Evolutionary conservation across 176 grass and related monocot species (phyloP).

Genomic region (Ampelocalamus luodianensis): DNA sequence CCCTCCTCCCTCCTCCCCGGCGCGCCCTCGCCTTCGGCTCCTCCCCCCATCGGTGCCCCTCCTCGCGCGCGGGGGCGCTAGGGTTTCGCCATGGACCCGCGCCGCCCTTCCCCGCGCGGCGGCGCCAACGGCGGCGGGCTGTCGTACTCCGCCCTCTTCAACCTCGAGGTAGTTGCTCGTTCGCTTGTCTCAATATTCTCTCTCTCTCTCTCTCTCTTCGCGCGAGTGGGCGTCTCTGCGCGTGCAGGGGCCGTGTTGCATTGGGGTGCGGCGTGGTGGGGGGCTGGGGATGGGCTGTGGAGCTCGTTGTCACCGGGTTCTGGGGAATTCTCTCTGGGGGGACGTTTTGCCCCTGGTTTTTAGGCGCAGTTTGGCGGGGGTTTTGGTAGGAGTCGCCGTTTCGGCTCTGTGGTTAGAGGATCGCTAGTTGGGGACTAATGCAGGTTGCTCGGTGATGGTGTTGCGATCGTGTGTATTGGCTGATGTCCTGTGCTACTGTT

Average conservation of each 20-base stretch:
- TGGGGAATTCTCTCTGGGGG: slow-evolving; percentile 20
- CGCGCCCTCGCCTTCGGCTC: background rate
- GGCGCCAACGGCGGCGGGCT: slow-evolving; percentile 66
- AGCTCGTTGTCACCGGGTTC: slow-evolving; percentile 17
- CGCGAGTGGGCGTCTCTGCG: background rate
- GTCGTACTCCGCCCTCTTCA: slow-evolving; percentile 83
- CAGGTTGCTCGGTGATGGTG: background rate
- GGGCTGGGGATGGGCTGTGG: background rate
- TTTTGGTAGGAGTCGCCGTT: background rate
- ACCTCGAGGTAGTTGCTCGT: slow-evolving; percentile 70
- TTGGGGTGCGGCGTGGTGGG: background rate
- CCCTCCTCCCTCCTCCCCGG: background rate
- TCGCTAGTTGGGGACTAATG: slow-evolving; percentile 36
- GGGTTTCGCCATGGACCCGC: slow-evolving; percentile 79
- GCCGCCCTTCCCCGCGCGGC: slow-evolving; percentile 59
- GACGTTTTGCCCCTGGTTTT: background rate
- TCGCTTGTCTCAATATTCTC: background rate
- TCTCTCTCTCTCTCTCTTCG: background rate
- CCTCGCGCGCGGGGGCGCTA: slow-evolving; percentile 35
- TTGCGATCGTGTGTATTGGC: background rate
- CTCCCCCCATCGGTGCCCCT: background rate
- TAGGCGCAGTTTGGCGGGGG: background rate
- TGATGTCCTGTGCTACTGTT: slow-evolving; percentile 35
- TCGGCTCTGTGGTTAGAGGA: background rate
- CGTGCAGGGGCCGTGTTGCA: background rate